Evolutionary conservation across 2,329 filamentous ascomycete genomes (phyloP).

Genomic region (Exophiala viscosa): DNA sequence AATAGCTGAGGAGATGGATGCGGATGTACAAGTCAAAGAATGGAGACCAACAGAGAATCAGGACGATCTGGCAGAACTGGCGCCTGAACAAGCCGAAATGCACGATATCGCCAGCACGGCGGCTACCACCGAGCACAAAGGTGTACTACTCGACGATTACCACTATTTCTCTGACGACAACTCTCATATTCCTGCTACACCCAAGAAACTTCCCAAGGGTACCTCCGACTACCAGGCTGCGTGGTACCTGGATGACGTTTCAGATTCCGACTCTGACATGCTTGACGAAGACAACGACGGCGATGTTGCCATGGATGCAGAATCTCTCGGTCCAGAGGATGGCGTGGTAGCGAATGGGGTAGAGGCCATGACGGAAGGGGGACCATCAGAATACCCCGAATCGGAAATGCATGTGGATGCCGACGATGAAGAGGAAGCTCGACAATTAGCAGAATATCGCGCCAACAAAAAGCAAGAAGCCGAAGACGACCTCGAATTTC

Average conservation of each 20-base stretch:
- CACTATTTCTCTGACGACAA: constrained; percentile 96
- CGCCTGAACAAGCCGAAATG: constrained; percentile 82
- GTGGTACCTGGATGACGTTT: constrained; percentile 83
- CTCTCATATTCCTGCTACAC: constrained; percentile 54
- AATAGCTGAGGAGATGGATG: constrained; percentile 64
- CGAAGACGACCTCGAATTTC: constrained; percentile 89
- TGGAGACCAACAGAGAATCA: constrained; percentile 72
- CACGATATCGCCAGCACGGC: constrained; percentile 58
- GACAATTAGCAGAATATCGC: constrained; percentile 77
- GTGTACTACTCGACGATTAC: constrained; percentile 90
- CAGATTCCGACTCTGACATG: constrained; percentile 79
- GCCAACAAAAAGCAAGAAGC: constrained; percentile 73
- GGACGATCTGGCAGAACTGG: constrained; percentile 77
- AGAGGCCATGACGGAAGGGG: constrained; percentile 67
- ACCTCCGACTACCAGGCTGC: constrained; percentile 93
- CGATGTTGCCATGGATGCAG: constrained; percentile 49
- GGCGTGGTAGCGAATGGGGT: constrained; percentile 59
- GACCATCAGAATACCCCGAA: constrained; percentile 83
- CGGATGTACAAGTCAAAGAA: constrained; percentile 55
- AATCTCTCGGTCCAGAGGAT: constrained; percentile 69
- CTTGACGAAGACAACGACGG: constrained; percentile 63
- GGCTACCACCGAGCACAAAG: constrained; percentile 63
- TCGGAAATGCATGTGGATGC: constrained; percentile 86
- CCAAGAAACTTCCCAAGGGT: constrained; percentile 78
- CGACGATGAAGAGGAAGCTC: constrained; percentile 76